phyloP scores from a whole-genome alignment of 495 filamentous ascomycete species.

The Podospora pseudocomata region DNA sequence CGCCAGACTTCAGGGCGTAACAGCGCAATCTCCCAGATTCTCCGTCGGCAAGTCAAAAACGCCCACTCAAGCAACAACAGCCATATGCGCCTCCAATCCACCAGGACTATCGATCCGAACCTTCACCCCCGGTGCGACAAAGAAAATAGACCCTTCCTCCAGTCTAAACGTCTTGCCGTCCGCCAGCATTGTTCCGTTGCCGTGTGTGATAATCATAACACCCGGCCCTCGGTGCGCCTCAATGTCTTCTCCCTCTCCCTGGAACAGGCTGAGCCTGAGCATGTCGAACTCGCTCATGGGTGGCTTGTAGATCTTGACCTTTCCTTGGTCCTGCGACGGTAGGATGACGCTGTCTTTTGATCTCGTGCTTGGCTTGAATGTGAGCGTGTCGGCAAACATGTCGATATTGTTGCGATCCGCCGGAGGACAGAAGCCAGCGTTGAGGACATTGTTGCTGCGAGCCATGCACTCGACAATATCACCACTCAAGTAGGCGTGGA shows the following conservation, averaged over 20 bases:
- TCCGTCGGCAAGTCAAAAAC: not conserved
- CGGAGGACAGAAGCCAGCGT: conserved; percentile 68
- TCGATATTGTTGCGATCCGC: conserved; percentile 60
- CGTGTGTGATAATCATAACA: conserved; percentile 62
- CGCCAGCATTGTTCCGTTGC: conserved; percentile 55
- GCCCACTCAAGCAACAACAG: conserved; percentile 28
- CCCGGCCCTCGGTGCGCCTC: conserved; percentile 58
- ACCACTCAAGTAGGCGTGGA: conserved; percentile 73
- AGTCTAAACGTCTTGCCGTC: conserved; percentile 52
- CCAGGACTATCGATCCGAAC: conserved; percentile 46
- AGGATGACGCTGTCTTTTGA: conserved; percentile 52
- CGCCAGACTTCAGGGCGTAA: not conserved
- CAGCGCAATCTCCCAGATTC: not conserved
- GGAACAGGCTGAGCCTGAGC: conserved; percentile 55
- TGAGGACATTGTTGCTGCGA: conserved; percentile 73
- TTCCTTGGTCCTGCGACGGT: conserved; percentile 45
- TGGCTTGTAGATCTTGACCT: conserved; percentile 60
- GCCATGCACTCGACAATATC: conserved; percentile 88
- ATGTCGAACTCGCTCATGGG: conserved; percentile 73
- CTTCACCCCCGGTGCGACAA: conserved; percentile 59
- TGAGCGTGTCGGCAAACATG: conserved; percentile 57
- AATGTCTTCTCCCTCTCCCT: conserved; percentile 57
- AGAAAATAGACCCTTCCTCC: conserved; percentile 64
- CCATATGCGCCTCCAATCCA: conserved; percentile 55
- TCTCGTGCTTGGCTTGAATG: conserved; percentile 54